Evolutionary conservation across 2,329 filamentous ascomycete species (phyloP).

Genomic region (Calonectria naviculata): DNA sequence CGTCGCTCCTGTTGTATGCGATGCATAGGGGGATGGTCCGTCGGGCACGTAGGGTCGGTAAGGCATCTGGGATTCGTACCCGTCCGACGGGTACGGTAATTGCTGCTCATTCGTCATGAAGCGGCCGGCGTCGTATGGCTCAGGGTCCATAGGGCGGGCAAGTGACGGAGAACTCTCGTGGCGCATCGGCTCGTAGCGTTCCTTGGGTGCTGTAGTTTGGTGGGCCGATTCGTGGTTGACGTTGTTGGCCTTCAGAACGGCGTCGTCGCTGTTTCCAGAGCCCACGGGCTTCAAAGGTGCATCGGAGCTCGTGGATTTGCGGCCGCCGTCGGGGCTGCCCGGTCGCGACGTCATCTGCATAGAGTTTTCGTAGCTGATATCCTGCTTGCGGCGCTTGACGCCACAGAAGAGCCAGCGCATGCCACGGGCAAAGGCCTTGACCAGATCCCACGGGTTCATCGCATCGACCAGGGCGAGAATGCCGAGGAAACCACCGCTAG

Average conservation of each 20-base stretch:
- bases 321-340: constrained; percentile 37
- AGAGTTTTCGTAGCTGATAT: constrained; percentile 56
- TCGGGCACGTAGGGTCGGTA: not conserved
- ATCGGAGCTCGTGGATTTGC: constrained; percentile 1
- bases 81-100: not conserved
- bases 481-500: constrained; percentile 74
- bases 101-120: not conserved
- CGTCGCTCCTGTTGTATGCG: not conserved
- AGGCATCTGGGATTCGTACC: not conserved
- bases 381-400: constrained; percentile 67
- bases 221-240: not conserved
- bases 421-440: constrained; percentile 82
- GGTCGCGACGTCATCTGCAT: constrained; percentile 42
- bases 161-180: not conserved
- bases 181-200: constrained; percentile 19
- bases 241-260: not conserved
- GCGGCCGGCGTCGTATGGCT: constrained; percentile 6
- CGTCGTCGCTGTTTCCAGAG: not conserved
- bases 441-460: constrained; percentile 84
- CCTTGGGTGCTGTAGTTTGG: not conserved
- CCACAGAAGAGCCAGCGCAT: constrained; percentile 86
- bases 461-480: constrained; percentile 75
- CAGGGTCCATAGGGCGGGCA: not conserved
- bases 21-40: not conserved
- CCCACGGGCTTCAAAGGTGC: constrained; percentile 11